Base-by-base conservation (phyloP, 805 yeast species). In the Metschnikowia amazonensis region DNA sequence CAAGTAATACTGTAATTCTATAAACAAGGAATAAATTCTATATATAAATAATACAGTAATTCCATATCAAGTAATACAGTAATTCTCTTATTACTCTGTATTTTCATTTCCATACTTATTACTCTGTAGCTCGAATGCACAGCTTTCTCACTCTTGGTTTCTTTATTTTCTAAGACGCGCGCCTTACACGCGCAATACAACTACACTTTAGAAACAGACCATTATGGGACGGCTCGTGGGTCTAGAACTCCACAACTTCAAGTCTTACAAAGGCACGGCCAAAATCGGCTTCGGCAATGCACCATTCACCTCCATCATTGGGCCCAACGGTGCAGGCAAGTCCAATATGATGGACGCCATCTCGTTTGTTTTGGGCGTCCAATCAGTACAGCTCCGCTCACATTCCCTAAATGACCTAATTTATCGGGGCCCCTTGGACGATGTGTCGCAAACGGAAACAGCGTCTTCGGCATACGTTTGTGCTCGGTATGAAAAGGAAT, bases 281-380 rank as follows among this genome's bases (percentile, higher is more conserved):
- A 74, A 75, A 4, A 79, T 92, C 18, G 95, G 94, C 2, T 86
- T 94, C 64, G 97, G 97, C 0, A 75, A 82, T 10, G 79, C 90
- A 0, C 74, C 77, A 49, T 94, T 94, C 69, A 88, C 96, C 1
- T 84, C 95, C 36, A 87, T 94, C 50, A 86, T 94, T 47, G 99
- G 99, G 1, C 98, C 98, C n/a, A 94, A 94, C 73, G 99, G 99
- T 28, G 86, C 97, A 0, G 99, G 99, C 6, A 94, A 94, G 67
- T 86, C 96, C 34, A 94, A 94, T 60, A 86, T 94, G 81, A 90
- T 94, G 86, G 99, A 94, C 63, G 97, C 99, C 29, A 85, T 94
- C 37, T 84, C 97, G 17, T 94, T 94, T 64, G 98, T 92, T 7
- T 74, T 94, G 30, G 99, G 99, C 21, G 81, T 92, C 39, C 73